Percentiles rank a stretch among this genome's conserved stretches.
Conservation (phyloP, 768 basidiomycete species). For the Tylopilus balloui region DNA sequence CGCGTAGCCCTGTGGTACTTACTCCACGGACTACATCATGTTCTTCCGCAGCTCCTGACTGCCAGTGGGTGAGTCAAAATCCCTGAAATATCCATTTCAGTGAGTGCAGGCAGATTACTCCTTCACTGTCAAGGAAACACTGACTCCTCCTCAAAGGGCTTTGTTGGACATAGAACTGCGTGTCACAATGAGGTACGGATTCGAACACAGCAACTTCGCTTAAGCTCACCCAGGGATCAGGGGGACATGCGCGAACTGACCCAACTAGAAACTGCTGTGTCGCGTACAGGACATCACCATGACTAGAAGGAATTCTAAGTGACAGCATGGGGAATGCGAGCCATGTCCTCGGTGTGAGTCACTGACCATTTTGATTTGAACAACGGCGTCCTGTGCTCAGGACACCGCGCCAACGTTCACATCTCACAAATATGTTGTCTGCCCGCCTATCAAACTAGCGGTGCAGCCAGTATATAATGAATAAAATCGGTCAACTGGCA, state of each 20-base stretch:
- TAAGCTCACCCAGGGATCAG: conserved; percentile 52
- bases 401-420: conserved; percentile 50
- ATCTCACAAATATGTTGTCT: conserved; percentile 46
- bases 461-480: conserved; percentile 48
- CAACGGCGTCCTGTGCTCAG: conserved; percentile 49
- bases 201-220: background rate
- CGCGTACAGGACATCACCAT: conserved; percentile 51
- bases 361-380: conserved; percentile 41
- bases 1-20: conserved; percentile 18
- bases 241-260: conserved; percentile 48
- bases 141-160: conserved; percentile 42
- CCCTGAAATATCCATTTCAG: conserved; percentile 35
- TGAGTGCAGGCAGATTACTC: conserved; percentile 44
- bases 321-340: background rate
- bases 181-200: background rate
- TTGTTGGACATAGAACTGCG: conserved; percentile 57
- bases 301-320: conserved; percentile 47
- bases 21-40: conserved; percentile 50
- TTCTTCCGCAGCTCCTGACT: conserved; percentile 46
- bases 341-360: background rate
- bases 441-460: conserved; percentile 28
- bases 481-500: conserved; percentile 41
- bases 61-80: conserved; percentile 42
- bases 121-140: conserved; percentile 34
- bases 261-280: conserved; percentile 41